Conservation (phyloP, 306 rosid genomes). For the Glycyrrhiza uralensis region DNA sequence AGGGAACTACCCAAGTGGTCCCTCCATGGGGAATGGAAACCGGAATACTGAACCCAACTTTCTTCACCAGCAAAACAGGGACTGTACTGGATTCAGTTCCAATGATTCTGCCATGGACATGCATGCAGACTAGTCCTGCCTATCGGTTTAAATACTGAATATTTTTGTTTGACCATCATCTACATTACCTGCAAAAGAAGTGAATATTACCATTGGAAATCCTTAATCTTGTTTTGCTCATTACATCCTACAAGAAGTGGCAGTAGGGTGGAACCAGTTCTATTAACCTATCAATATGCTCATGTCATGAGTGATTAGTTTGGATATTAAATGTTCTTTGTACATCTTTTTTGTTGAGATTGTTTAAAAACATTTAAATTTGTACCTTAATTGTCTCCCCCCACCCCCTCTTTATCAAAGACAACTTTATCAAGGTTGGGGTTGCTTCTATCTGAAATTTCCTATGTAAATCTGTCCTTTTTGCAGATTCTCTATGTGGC, state of each 20-base stretch:
- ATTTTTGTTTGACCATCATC: slow-evolving; percentile 19
- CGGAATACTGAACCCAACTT: slow-evolving; percentile 46
- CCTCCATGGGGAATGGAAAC: slow-evolving; percentile 52
- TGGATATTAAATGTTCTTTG: slow-evolving; percentile 40
- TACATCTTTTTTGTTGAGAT: slow-evolving; percentile 32
- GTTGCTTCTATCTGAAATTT: slow-evolving; percentile 31
- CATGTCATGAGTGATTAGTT: slow-evolving; percentile 29
- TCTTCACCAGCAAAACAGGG: slow-evolving; percentile 51
- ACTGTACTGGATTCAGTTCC: slow-evolving; percentile 48
- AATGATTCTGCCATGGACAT: slow-evolving; percentile 86
- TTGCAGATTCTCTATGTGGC: not conserved
- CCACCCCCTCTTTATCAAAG: slow-evolving; percentile 18
- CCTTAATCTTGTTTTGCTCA: slow-evolving; percentile 22
- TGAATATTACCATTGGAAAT: slow-evolving; percentile 30
- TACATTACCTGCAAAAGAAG: slow-evolving; percentile 27
- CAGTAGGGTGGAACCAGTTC: slow-evolving; percentile 25
- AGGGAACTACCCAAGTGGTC: slow-evolving; percentile 40
- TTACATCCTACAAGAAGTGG: slow-evolving; percentile 25
- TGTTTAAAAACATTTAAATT: slow-evolving; percentile 21
- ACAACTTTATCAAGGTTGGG: slow-evolving; percentile 4
- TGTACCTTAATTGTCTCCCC: slow-evolving; percentile 30
- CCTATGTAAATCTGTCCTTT: slow-evolving; percentile 23
- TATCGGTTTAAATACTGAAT: slow-evolving; percentile 27
- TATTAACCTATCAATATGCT: slow-evolving; percentile 27
- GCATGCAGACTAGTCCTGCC: slow-evolving; percentile 70